Base-by-base conservation (phyloP, 2,329 filamentous ascomycete species). In the Neopestalotiopsis sp. region DNA sequence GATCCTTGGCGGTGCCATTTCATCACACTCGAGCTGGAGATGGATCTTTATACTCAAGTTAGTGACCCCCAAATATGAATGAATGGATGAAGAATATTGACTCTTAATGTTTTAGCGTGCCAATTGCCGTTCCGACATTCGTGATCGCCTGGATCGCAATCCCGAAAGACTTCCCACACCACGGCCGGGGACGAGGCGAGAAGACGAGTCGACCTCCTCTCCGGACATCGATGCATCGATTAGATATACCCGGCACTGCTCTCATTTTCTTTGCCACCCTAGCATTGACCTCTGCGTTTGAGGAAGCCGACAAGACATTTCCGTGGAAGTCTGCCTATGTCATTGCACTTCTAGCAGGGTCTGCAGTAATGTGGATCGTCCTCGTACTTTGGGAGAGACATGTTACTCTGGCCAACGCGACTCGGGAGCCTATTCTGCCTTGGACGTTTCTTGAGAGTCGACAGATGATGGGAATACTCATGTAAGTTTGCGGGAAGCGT, bases 351-450 rank as follows among this genome's bases (percentile, higher is more conserved):
- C 14, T 59, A 20, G 20, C 28, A 10, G n/a, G 28, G 1, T 59
- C 56, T 1, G 7, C 12, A 12, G 5, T 59, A 10, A 7, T 59
- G 12, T 59, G 56, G 56, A 13, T 59, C 10, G 2, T 20, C 3
- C 56, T 59, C 1, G 4, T 78, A 0, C 52, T 74, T 5, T 70
- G 69, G 71, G 69, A 72, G 42, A 69, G 71, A 4, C 63, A 52
- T 52, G 68, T 72, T 3, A 67, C 71, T 5, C 40, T 38, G 34
- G 34, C 34, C 6, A 10, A 10, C 6, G 10, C 6, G 10, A 7
- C 5, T 10, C 34, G 34, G 34, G 34, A 38, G 34, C 34, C 34
- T 10, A 10, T 38, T 38, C 34, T 38, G 34, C 34, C 34, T 10
- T 38, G 34, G 34, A 10, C 6, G 2, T 38, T 38, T 10, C 34